A percentile compares a stretch with the other conserved stretches of the same genome.
Conservation (phyloP, 2,329 filamentous ascomycete species). For the Fusarium luffae region DNA sequence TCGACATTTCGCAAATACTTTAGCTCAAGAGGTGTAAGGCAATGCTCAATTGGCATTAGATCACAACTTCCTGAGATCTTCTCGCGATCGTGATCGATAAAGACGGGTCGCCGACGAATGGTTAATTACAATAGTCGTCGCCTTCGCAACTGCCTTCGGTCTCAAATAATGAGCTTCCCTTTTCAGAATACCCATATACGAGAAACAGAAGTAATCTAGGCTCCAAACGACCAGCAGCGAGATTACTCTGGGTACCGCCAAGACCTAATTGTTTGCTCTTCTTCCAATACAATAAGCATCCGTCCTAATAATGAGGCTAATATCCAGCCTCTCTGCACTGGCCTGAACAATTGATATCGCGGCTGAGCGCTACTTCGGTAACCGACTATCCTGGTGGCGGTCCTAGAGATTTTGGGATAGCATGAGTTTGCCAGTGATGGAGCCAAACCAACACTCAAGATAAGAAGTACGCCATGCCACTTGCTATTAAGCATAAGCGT, state of each 20-base stretch:
- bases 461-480: not conserved
- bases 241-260: slow-evolving; percentile 9
- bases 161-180: slow-evolving; percentile 16
- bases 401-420: not conserved
- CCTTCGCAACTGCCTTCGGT: slow-evolving; percentile 19
- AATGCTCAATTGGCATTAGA: not conserved
- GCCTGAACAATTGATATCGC: not conserved
- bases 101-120: slow-evolving; percentile 3
- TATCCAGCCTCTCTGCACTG: slow-evolving; percentile 4
- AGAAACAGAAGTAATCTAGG: not conserved
- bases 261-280: slow-evolving; percentile 1
- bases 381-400: not conserved
- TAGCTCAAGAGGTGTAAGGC: not conserved
- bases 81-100: slow-evolving; percentile 12
- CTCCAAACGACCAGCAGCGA: not conserved
- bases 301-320: slow-evolving; percentile 3
- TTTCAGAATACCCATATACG: slow-evolving; percentile 11
- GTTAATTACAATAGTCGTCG: not conserved
- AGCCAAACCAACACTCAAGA: not conserved
- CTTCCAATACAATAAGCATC: not conserved
- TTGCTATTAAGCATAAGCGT: slow-evolving; percentile 9
- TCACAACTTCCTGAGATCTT: not conserved
- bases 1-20: not conserved
- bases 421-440: not conserved
- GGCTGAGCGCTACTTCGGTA: slow-evolving; percentile 13